phyloP scores from a whole-genome alignment of 805 yeast genomes.

The Saccharomycopsis malanga region DNA sequence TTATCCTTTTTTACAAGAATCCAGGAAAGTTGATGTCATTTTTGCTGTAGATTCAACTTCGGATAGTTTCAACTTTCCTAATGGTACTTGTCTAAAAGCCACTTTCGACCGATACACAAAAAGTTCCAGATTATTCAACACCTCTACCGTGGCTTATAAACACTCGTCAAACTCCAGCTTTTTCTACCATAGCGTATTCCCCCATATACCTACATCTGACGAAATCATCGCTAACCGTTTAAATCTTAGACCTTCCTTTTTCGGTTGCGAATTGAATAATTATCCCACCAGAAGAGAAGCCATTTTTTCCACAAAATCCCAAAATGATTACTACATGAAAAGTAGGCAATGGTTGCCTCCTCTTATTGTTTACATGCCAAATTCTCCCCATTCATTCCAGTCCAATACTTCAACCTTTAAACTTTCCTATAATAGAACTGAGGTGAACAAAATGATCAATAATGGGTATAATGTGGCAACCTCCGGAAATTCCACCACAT shows the following conservation, averaged over 20 bases:
- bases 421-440: constrained; percentile 51
- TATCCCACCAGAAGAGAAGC: constrained; percentile 7
- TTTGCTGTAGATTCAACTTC: constrained; percentile 56
- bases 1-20: constrained; percentile 54
- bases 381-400: constrained; percentile 53
- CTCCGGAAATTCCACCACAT: constrained; percentile 36
- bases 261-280: constrained; percentile 58
- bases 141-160: not conserved
- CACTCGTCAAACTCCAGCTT: not conserved
- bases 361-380: constrained; percentile 66
- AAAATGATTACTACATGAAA: not conserved
- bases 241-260: constrained; percentile 60
- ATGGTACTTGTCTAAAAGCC: constrained; percentile 45
- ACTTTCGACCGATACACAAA: constrained; percentile 30
- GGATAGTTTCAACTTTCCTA: constrained; percentile 48
- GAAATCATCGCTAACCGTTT: constrained; percentile 44
- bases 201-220: constrained; percentile 51
- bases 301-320: not conserved
- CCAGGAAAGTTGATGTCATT: constrained; percentile 54
- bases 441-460: constrained; percentile 49
- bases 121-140: not conserved
- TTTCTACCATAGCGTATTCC: constrained; percentile 42
- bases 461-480: constrained; percentile 70
- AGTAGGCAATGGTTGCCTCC: constrained; percentile 54
- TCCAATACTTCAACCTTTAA: constrained; percentile 70